These are phyloP conservation scores for Mortierella sp. DNA, from an alignment of 371 early-diverging fungal genomes.

Conservation along the genomic window DNA sequence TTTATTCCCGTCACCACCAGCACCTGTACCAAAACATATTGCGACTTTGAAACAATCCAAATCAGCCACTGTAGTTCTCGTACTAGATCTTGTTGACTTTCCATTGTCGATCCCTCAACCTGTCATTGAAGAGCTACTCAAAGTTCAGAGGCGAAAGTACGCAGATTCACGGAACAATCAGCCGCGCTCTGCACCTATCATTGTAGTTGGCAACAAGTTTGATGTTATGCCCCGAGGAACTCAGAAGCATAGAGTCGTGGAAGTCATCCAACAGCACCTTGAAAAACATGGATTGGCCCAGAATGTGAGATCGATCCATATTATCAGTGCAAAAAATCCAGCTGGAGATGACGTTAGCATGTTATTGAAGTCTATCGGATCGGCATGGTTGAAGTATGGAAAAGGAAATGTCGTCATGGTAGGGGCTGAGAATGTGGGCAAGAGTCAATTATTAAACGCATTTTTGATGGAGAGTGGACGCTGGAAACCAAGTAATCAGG, in stretches of 20 bases:
- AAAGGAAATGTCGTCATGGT: slow-evolving; percentile 52
- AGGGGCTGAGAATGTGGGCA: slow-evolving; percentile 55
- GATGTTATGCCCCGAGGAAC: slow-evolving; percentile 49
- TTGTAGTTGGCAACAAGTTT: slow-evolving; percentile 55
- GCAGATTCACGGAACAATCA: neutral
- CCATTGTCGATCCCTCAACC: slow-evolving; percentile 48
- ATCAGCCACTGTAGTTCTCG: slow-evolving; percentile 40
- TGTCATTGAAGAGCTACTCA: slow-evolving; percentile 32
- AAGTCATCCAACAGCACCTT: slow-evolving; percentile 18
- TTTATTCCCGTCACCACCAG: slow-evolving; percentile 40
- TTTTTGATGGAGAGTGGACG: slow-evolving; percentile 39
- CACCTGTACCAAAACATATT: slow-evolving; percentile 43
- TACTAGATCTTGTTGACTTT: slow-evolving; percentile 48
- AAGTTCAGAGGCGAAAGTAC: slow-evolving; percentile 1
- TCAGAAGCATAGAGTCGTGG: slow-evolving; percentile 20
- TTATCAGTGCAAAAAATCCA: slow-evolving; percentile 53
- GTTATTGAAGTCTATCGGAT: slow-evolving; percentile 32
- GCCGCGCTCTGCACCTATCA: slow-evolving; percentile 26
- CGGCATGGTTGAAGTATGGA: slow-evolving; percentile 26
- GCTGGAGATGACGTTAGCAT: slow-evolving; percentile 40
- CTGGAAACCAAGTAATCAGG: slow-evolving; percentile 20
- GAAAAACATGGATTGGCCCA: slow-evolving; percentile 18
- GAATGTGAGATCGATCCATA: slow-evolving; percentile 36
- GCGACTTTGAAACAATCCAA: slow-evolving; percentile 42
- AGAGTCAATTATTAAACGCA: slow-evolving; percentile 52